Percentiles rank a stretch among this genome's conserved stretches.
Conservation (phyloP, 176 grass and related monocot genomes). For the Lolium multiflorum region DNA sequence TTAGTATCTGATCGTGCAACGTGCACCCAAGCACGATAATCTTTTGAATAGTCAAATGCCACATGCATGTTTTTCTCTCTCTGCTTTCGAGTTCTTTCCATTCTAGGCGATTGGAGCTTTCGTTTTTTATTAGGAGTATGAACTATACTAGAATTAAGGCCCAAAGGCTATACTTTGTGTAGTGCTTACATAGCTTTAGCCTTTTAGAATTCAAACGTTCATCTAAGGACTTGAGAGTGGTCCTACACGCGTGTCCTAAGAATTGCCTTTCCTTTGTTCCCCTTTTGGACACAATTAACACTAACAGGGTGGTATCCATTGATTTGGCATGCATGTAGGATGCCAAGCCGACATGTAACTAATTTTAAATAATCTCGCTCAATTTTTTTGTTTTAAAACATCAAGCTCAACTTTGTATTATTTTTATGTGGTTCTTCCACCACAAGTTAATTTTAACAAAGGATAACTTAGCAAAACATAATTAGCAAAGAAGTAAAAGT, state of each 20-base stretch:
- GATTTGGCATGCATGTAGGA: neutral
- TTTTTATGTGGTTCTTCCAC: too few relatives aligned
- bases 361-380: too few relatives aligned
- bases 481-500: too few relatives aligned
- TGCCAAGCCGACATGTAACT: neutral
- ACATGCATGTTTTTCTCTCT: neutral
- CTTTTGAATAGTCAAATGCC: neutral
- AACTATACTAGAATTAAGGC: neutral
- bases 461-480: too few relatives aligned
- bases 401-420: too few relatives aligned
- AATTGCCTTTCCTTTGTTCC: neutral
- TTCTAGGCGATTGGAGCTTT: neutral
- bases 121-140: neutral
- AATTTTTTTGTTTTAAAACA: too few relatives aligned
- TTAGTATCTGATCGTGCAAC: neutral
- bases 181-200: conserved; percentile 14
- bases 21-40: neutral
- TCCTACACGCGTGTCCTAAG: neutral
- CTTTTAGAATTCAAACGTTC: neutral
- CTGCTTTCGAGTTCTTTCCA: neutral
- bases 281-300: conserved; percentile 1
- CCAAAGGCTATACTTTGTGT: neutral
- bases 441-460: too few relatives aligned
- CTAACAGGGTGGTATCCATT: neutral
- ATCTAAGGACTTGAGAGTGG: neutral